Evolutionary conservation across 2,329 filamentous ascomycete genomes (phyloP), one percentile per base, ranked within the genome.

Genomic region (Colletotrichum sp.): DNA sequence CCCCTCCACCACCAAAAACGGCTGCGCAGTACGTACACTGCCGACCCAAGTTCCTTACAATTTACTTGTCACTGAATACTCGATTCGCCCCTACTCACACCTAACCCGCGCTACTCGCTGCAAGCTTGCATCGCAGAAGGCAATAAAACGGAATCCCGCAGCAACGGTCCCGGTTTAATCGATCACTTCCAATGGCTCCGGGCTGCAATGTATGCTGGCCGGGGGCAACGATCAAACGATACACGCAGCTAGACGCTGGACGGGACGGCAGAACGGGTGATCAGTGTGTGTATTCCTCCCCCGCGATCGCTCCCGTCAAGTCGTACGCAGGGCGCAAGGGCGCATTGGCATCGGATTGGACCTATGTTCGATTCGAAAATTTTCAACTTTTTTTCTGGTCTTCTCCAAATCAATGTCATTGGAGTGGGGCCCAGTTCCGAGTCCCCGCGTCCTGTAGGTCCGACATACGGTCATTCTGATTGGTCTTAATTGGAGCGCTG

Each of bases 331-430:
- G 60, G 32, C 28, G 57, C 57, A 61, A 61, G 16, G 57, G 27
- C 57, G 48, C n/a, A 48, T n/a, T 39, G 19, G 25, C 25, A 64
- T 70, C 30, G 69, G 25, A 57, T 57, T 16, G 34, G 34, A 60
- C 34, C 52, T 59, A 30, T 28, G 39, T 4, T 65, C 57, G 52
- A 34, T 34, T 32, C 19, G 27, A 44, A 63, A 25, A 44, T 55
- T 44, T 44, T 44, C 19, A 44, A 12, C 32, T 59, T 13, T 32
- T 61, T 63, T 59, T 57, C 19, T 7, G 9, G 2, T 52, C 32
- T 63, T 63, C 44, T 71, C 69, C 69, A 67, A 68, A 72, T 67
- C 69, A 48, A 68, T 60, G 63, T 66, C 69, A 68, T 44, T 63
- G 13, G 13, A 28, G 65, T 64, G 63, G 44, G 30, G 61, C 30